These are phyloP conservation scores for Exobasidium cylindrosporum DNA, from an alignment of 1,284 basidiomycete genomes.

Conservation along the genomic window DNA sequence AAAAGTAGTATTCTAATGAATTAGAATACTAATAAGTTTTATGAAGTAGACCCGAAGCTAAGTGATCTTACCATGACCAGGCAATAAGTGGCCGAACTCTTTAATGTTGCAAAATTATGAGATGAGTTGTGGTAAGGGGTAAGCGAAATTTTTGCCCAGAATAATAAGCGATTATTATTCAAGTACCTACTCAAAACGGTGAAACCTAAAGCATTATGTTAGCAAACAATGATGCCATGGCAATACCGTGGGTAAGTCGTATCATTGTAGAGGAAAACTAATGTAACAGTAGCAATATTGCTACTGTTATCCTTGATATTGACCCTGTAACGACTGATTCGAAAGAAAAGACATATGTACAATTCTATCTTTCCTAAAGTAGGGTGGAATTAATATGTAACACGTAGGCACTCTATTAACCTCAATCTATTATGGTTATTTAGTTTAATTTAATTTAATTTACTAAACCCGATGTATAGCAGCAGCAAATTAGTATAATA, in stretches of 20 bases:
- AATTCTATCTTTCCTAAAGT: no score
- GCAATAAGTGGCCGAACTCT: background rate
- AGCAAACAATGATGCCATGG: slow-evolving; percentile 15
- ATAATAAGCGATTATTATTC: slow-evolving; percentile 19
- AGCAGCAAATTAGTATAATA: no score
- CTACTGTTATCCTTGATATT: no score
- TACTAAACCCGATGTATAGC: no score
- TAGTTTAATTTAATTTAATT: no score
- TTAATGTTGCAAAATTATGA: background rate
- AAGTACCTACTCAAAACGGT: slow-evolving; percentile 19
- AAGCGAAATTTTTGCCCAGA: slow-evolving; percentile 4
- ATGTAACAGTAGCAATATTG: slow-evolving; percentile 13
- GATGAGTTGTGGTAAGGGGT: slow-evolving; percentile 1
- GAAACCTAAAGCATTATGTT: slow-evolving; percentile 13
- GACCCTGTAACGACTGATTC: slow-evolving; percentile 21
- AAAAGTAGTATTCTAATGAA: background rate
- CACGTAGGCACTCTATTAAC: slow-evolving; percentile 16
- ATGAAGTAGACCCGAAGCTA: background rate
- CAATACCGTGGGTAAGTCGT: slow-evolving; percentile 21
- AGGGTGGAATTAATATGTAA: slow-evolving; percentile 16
- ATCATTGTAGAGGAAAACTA: slow-evolving; percentile 17
- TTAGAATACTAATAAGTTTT: background rate
- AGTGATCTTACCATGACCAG: background rate
- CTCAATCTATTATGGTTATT: background rate
- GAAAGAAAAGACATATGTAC: slow-evolving; percentile 17